Evolutionary conservation across 2,329 filamentous ascomycete species (phyloP).

Genomic region (Chrysoporthe puriensis): DNA sequence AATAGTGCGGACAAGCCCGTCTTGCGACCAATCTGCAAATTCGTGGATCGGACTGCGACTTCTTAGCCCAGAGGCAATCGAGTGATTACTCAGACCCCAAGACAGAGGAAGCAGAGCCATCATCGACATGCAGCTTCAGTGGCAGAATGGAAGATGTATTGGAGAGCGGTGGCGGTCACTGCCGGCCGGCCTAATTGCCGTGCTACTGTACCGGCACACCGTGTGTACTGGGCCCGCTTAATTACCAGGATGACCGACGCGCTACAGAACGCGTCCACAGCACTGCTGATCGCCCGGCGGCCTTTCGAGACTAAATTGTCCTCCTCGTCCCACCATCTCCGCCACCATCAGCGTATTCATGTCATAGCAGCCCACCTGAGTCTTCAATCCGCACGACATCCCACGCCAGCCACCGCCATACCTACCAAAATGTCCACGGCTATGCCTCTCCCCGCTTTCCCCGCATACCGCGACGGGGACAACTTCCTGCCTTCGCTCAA

Average conservation of each 20-base stretch:
- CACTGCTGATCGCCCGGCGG: background rate
- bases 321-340: background rate
- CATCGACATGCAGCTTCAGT: background rate
- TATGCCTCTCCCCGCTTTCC: conserved; percentile 46
- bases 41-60: background rate
- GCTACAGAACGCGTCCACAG: conserved; percentile 10
- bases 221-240: background rate
- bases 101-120: background rate
- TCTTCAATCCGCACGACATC: background rate
- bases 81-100: background rate
- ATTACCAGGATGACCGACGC: conserved; percentile 11
- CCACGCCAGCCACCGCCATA: too few species aligned
- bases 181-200: too few species aligned
- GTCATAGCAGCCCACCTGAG: background rate
- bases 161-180: background rate
- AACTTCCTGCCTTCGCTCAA: conserved; percentile 8
- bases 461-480: conserved; percentile 46
- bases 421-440: conserved; percentile 38
- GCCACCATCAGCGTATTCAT: background rate
- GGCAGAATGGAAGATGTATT: background rate
- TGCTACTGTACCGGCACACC: too few species aligned
- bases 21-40: background rate
- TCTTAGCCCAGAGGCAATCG: background rate
- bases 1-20: background rate
- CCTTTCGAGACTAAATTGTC: background rate